Percentiles rank a stretch among this genome's conserved stretches.
Evolutionary conservation across 495 filamentous ascomycete genomes (phyloP).

Genomic region (Neohortaea acidophila): DNA sequence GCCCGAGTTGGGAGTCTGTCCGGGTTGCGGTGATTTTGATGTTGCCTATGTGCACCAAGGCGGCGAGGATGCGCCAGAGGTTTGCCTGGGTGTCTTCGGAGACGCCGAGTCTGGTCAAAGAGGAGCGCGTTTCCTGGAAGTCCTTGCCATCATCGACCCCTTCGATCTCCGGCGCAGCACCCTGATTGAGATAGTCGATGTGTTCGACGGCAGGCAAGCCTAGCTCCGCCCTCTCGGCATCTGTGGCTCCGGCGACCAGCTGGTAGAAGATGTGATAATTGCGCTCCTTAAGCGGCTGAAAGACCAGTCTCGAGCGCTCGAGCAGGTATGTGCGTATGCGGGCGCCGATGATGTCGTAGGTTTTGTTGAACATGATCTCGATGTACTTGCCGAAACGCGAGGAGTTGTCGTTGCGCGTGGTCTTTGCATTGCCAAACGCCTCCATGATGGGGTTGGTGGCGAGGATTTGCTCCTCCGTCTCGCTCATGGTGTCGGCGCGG

Average conservation of each 20-base stretch:
- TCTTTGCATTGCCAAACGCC: slow-evolving; percentile 98
- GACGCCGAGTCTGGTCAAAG: slow-evolving; percentile 79
- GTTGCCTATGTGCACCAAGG: slow-evolving; percentile 88
- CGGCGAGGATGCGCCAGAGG: slow-evolving; percentile 84
- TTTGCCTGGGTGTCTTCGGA: slow-evolving; percentile 53
- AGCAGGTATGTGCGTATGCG: slow-evolving; percentile 92
- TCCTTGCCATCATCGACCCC: slow-evolving; percentile 93
- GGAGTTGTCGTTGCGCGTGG: slow-evolving; percentile 96
- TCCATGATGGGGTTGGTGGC: slow-evolving; percentile 99
- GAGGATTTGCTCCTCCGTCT: slow-evolving; percentile 95
- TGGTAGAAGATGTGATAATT: slow-evolving; percentile 99
- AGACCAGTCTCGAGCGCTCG: slow-evolving; percentile 92
- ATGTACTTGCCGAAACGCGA: slow-evolving; percentile 99
- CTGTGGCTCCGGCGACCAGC: slow-evolving; percentile 83
- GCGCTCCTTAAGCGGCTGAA: slow-evolving; percentile 90
- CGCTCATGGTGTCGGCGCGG: slow-evolving; percentile 78
- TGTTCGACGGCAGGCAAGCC: slow-evolving; percentile 68
- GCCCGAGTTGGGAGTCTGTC: slow-evolving; percentile 68
- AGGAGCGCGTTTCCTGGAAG: slow-evolving; percentile 73
- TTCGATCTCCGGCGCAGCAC: slow-evolving; percentile 76
- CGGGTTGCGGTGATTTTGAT: slow-evolving; percentile 83
- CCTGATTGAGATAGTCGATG: slow-evolving; percentile 93
- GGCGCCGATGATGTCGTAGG: slow-evolving; percentile 92
- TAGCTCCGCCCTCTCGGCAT: slow-evolving; percentile 63
- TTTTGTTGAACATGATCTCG: slow-evolving; percentile 96